phyloP scores from a whole-genome alignment of 2,329 filamentous ascomycete species.

The Trematosphaeria pertusa region DNA sequence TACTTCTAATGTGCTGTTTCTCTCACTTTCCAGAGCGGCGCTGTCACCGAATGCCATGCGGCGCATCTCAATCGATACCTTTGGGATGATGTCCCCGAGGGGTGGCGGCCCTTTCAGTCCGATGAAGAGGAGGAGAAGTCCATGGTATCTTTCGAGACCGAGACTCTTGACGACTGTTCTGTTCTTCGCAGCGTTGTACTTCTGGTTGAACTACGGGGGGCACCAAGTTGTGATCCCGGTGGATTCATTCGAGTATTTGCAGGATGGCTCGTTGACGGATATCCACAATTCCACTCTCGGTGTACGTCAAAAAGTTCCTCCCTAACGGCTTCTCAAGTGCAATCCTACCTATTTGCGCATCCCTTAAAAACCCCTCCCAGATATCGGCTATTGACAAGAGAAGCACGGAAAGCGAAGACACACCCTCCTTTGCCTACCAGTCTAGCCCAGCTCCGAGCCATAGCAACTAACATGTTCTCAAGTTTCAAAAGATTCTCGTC shows the following conservation, averaged over 20 bases:
- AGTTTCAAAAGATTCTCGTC: constrained; percentile 64
- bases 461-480: constrained; percentile 4
- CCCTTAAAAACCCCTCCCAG: no score
- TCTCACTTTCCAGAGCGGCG: not conserved
- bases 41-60: constrained; percentile 22
- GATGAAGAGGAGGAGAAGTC: constrained; percentile 23
- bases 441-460: not conserved
- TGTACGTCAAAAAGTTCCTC: no score
- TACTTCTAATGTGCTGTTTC: constrained; percentile 19
- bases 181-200: constrained; percentile 30
- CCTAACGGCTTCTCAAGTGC: no score
- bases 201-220: constrained; percentile 25
- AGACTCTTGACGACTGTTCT: constrained; percentile 31
- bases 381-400: no score
- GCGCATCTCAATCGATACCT: constrained; percentile 38
- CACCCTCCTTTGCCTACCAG: no score
- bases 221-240: constrained; percentile 24
- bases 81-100: constrained; percentile 30
- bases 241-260: constrained; percentile 30
- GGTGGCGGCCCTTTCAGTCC: constrained; percentile 22
- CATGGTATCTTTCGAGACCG: constrained; percentile 29
- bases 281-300: constrained; percentile 38
- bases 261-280: constrained; percentile 30
- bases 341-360: no score
- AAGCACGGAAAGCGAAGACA: no score